Percentiles rank a stretch among this genome's conserved stretches.
Evolutionary conservation across 2,329 filamentous ascomycete genomes (phyloP).

Genomic region (Diaporthe velutina): DNA sequence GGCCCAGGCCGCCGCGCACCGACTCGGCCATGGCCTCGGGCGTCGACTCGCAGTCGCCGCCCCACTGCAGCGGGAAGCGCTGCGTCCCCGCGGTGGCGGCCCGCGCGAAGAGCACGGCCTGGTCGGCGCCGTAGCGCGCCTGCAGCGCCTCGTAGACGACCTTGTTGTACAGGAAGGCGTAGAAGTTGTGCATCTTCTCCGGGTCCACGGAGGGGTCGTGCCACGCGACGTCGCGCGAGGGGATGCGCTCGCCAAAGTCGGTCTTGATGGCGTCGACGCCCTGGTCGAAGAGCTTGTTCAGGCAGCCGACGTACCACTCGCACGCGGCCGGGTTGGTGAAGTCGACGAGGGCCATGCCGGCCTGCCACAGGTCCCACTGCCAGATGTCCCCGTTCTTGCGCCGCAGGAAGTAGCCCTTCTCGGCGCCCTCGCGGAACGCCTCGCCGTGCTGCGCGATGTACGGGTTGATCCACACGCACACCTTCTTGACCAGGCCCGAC

Average conservation of each 20-base stretch:
- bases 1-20: conserved; percentile 46
- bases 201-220: conserved; percentile 70
- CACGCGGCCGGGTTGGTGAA: conserved; percentile 79
- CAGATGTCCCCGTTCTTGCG: conserved; percentile 77
- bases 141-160: conserved; percentile 76
- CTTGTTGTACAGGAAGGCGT: conserved; percentile 80
- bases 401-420: conserved; percentile 78
- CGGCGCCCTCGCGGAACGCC: conserved; percentile 73
- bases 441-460: conserved; percentile 79
- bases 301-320: conserved; percentile 73
- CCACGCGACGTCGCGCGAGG: conserved; percentile 74
- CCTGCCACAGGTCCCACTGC: conserved; percentile 85
- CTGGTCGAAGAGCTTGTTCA: conserved; percentile 74
- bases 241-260: conserved; percentile 81
- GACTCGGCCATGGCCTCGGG: conserved; percentile 80
- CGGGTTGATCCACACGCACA: conserved; percentile 83
- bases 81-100: conserved; percentile 77
- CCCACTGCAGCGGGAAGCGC: conserved; percentile 78
- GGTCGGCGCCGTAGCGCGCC: conserved; percentile 61
- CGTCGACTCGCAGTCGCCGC: conserved; percentile 81
- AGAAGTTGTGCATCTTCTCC: conserved; percentile 81
- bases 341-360: conserved; percentile 80
- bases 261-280: conserved; percentile 82
- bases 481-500: conserved; percentile 70
- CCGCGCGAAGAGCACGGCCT: conserved; percentile 76